Base-by-base conservation (phyloP, 768 basidiomycete genomes). In the Guyanaporus albipodus region DNA sequence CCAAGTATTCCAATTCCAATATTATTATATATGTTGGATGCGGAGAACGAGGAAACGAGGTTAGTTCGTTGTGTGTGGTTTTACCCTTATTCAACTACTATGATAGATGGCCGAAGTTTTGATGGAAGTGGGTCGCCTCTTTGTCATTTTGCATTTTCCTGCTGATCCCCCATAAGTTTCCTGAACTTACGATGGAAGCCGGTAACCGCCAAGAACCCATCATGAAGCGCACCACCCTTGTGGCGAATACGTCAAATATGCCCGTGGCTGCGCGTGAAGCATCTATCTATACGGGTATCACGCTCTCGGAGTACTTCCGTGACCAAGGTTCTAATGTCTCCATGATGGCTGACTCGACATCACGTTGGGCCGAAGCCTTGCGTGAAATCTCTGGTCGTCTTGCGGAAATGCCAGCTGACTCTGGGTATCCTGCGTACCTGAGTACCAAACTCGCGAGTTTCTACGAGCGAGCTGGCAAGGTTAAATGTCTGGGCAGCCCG, bases 201-300 rank as follows among this genome's bases (percentile, higher is more conserved):
- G 85, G 79, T 19, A 83, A 88, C 54, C 91, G 92, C 41, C 84
- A 94, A 78, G 96, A 99, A 67, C 96, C 96, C 27, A 98, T 99
- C 76, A 99, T 99, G 96, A 99, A 99, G 72, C 94, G 96, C 49
- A 99, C 96, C 0, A 91, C 94, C 12, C 82, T 99, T 19, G 94
- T 99, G 50, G 96, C 96, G 55, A 99, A 99, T 67, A 99, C 96
- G 3, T 99, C 96, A 39, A 98, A 98, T 74, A 99, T 99, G 96
- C 96, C 96, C 57, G 96, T 99, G 58, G 96, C 96, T 35, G 96
- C 96, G 35, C 91, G 96, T 55, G 96, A 99, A 70, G 96, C 96
- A 5, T 97, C 95, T 17, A 98, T 99, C 65, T 99, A 99, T 72
- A 99, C 96, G 43, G 96, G 96, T 58, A 98, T 98, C 70, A 98